phyloP scores from a whole-genome alignment of 805 yeast genomes.

The Zygotorulaspora sp. region DNA sequence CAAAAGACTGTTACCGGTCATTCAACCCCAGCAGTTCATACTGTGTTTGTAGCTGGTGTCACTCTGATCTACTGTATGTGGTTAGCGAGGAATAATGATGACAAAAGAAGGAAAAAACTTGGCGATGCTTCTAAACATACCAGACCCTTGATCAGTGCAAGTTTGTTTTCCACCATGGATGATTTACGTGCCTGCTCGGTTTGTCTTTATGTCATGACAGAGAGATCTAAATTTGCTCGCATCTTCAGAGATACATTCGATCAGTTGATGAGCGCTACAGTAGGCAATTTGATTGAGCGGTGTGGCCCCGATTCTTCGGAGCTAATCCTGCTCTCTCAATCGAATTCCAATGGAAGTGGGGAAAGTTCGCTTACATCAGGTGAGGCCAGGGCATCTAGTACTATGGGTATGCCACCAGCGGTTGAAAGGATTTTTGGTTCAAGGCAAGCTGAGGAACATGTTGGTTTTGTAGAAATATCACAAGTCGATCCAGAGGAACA shows the following conservation, averaged over 20 bases:
- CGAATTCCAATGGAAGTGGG: conserved; percentile 6
- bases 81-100: conserved; percentile 60
- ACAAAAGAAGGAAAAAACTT: conserved; percentile 47
- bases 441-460: conserved; percentile 31
- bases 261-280: conserved; percentile 59
- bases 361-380: conserved; percentile 2
- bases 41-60: conserved; percentile 65
- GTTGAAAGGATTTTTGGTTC: conserved; percentile 42
- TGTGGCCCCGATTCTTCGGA: conserved; percentile 63
- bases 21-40: conserved; percentile 61
- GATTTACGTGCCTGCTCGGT: conserved; percentile 63
- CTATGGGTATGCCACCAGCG: conserved; percentile 56
- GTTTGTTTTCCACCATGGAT: conserved; percentile 52
- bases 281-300: conserved; percentile 55
- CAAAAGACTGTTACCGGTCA: conserved; percentile 59
- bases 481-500: conserved; percentile 42
- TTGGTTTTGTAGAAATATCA: conserved; percentile 38
- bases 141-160: conserved; percentile 52
- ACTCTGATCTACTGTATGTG: conserved; percentile 63
- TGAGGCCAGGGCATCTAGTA: background rate
- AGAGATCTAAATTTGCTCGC: conserved; percentile 56
- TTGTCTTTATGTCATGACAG: conserved; percentile 61
- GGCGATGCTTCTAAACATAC: conserved; percentile 60
- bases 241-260: conserved; percentile 65
- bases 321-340: conserved; percentile 37